A percentile compares a stretch with the other conserved stretches of the same genome.
Evolutionary conservation across 139 green algal species (phyloP).

Genomic region (Micractinium sp.): DNA sequence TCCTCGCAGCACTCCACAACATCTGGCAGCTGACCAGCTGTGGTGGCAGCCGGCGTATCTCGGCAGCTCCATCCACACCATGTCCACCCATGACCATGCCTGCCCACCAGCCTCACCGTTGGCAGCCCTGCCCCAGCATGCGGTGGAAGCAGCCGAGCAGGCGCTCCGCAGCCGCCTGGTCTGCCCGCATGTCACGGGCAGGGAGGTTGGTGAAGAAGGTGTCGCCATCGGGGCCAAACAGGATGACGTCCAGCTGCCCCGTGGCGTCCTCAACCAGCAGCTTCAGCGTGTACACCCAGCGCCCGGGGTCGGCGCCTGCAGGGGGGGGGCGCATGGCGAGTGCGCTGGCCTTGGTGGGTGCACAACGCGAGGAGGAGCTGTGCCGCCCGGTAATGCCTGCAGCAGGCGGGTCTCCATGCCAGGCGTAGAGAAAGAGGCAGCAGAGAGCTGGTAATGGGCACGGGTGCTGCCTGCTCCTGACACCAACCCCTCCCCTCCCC

Average conservation of each 20-base stretch:
- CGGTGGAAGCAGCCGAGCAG: neutral
- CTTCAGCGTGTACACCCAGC: slow-evolving; percentile 38
- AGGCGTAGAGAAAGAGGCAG: neutral
- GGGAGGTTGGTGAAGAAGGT: slow-evolving; percentile 39
- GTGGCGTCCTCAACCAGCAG: slow-evolving; percentile 52
- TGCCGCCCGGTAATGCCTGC: neutral
- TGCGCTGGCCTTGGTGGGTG: neutral
- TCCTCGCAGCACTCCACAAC: too few species aligned
- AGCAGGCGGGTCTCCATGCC: neutral
- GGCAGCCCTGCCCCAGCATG: slow-evolving; percentile 23
- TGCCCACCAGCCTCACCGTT: slow-evolving; percentile 5
- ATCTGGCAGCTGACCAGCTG: too few species aligned
- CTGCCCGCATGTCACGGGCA: neutral
- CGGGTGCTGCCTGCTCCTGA: neutral
- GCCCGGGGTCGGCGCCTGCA: neutral
- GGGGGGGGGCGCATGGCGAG: neutral
- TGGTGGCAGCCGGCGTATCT: too few species aligned
- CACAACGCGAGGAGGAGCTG: neutral
- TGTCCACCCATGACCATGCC: too few species aligned
- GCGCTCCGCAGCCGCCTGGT: neutral
- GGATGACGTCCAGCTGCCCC: slow-evolving; percentile 37
- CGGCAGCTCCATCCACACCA: too few species aligned
- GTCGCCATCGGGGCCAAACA: slow-evolving; percentile 48
- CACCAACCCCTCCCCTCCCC: neutral
- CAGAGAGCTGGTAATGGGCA: neutral